Conservation (phyloP, 768 basidiomycete species). For the Baorangia bicolor region DNA sequence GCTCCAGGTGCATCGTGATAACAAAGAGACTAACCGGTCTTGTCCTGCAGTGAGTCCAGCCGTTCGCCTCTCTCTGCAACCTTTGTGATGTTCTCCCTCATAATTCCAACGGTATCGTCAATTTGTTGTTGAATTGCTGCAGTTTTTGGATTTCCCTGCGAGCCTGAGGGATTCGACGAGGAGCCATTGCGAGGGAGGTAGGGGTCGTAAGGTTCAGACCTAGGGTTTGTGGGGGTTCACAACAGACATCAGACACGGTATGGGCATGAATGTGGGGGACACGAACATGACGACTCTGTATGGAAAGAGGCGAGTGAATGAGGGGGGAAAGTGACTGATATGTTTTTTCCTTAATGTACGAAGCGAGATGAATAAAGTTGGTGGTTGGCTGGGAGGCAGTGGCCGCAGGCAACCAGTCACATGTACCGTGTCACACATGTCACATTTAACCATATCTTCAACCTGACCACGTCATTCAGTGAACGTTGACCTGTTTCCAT, state of each 20-base stretch:
- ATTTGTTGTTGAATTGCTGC: conserved; percentile 97
- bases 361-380: conserved; percentile 15
- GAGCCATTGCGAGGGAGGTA: conserved; percentile 88
- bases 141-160: conserved; percentile 71
- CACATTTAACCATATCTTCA: neutral
- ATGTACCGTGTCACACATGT: conserved; percentile 19
- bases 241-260: conserved; percentile 4
- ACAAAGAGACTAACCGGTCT: conserved; percentile 76
- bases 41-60: conserved; percentile 92
- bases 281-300: conserved; percentile 29
- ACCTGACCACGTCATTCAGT: neutral
- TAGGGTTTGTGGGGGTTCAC: conserved; percentile 33
- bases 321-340: neutral
- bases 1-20: neutral
- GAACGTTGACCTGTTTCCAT: neutral
- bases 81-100: conserved; percentile 97
- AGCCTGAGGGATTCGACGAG: conserved; percentile 51
- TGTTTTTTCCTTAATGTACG: conserved; percentile 20
- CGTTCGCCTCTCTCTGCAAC: conserved; percentile 95
- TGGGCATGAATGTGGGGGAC: neutral
- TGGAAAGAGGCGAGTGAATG: neutral
- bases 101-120: conserved; percentile 94
- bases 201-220: conserved; percentile 99
- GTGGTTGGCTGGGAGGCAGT: conserved; percentile 26
- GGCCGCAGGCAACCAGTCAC: conserved; percentile 14